Conservation (phyloP, 2,329 filamentous ascomycete species). For the Teratosphaeria nubilosa region DNA sequence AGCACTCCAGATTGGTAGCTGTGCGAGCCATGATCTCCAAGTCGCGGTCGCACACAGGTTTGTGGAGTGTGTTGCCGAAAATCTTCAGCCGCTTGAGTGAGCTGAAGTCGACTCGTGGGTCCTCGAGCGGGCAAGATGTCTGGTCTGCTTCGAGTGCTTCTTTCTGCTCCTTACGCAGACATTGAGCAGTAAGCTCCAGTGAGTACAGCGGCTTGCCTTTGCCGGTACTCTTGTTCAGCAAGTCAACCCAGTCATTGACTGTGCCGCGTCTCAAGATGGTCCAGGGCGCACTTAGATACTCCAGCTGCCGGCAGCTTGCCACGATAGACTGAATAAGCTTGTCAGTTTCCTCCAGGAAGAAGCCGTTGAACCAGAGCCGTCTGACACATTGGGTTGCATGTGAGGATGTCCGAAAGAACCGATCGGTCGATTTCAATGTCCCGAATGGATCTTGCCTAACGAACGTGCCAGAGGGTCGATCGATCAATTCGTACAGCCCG, state of each 20-base stretch:
- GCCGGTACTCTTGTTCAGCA: constrained; percentile 33
- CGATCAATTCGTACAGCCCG: constrained; percentile 39
- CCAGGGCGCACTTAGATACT: constrained; percentile 43
- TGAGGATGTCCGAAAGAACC: constrained; percentile 36
- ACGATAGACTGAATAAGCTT: constrained; percentile 40
- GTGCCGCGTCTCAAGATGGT: constrained; percentile 41
- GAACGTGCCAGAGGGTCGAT: constrained; percentile 35
- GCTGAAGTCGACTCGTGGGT: constrained; percentile 37
- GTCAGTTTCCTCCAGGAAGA: constrained; percentile 42
- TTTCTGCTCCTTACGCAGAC: constrained; percentile 38
- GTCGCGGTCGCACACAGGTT: constrained; percentile 42
- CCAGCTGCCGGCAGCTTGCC: constrained; percentile 37
- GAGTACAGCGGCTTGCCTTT: constrained; percentile 36
- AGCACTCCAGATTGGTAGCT: constrained; percentile 41
- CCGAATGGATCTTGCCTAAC: constrained; percentile 45
- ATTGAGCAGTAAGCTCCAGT: constrained; percentile 42
- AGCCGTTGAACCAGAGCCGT: constrained; percentile 46
- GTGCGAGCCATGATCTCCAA: constrained; percentile 41
- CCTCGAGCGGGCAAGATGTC: constrained; percentile 31
- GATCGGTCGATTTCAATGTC: constrained; percentile 38
- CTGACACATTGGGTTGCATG: constrained; percentile 39
- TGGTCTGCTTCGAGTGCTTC: constrained; percentile 30
- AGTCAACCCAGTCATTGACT: constrained; percentile 37
- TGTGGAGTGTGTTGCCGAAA: constrained; percentile 44
- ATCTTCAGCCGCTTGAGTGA: constrained; percentile 43